Evolutionary conservation across 305 asterid species (phyloP), one percentile per base, ranked within the genome.

Genomic region (Salvia sclarea): DNA sequence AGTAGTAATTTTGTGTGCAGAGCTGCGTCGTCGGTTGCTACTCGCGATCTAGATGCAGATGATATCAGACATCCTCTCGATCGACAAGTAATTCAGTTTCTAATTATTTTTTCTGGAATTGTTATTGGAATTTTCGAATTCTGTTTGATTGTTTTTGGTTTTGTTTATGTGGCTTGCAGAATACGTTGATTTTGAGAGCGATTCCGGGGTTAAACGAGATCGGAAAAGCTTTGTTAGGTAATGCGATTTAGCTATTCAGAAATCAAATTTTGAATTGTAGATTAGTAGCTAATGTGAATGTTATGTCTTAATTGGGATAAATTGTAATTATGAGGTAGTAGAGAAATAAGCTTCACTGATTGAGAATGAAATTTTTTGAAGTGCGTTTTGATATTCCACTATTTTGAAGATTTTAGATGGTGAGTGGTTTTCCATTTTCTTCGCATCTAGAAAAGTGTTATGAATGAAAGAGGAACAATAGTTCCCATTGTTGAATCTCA

Each of bases 1-100:
- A 54, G 68, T 2, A 53, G 72, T 14, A 53, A 4, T 50, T 49
- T 66, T 33, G 68, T 78, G n/a, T 79, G 89, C 60, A 77, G 82
- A 72, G 91, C 89, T 76, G 82, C 91, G 54, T 72, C 91, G 9
- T 69, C 84, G 0, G 79, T 78, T 53, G 80, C 79, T 61, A 66
- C 74, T 77, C 89, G 87, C 53, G 80, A 88, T 73, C 84, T 93
- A 3, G 96, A 93, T 68, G 98, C 97, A 1, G 98, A 93, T 80
- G 98, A 93, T 69, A 75, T 93, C 70, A 85, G 96, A 5, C 98
- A 93, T 59, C 98, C 98, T 68, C 92, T 93, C 44, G 98, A 90
- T 81, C 87, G 83, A 84, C 98, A 93, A 82, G 98, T 92, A 50
- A 30, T 10, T 47, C n/a, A 8, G 1, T 37, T n/a, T 20, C 55